Conservation (phyloP, 306 rosid species). For the Sechiopsis laciniata region DNA sequence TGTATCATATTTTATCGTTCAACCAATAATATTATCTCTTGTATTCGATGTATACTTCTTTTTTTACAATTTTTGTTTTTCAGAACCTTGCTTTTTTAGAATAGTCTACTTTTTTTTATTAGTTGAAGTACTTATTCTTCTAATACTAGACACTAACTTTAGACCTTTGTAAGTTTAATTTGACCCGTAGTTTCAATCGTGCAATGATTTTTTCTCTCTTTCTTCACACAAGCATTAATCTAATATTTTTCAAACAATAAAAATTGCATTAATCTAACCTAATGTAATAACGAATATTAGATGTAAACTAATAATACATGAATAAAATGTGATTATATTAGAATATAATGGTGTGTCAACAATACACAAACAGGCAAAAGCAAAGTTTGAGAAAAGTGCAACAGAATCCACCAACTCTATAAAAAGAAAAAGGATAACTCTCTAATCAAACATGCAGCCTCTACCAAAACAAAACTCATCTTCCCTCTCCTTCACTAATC, state of each 20-base stretch:
- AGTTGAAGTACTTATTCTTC: constrained; percentile 1
- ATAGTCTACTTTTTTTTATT: neutral
- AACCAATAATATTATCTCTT: no score
- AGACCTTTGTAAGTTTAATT: neutral
- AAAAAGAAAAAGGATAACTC: constrained; percentile 6
- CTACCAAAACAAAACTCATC: neutral
- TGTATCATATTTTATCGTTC: no score
- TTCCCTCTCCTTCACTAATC: neutral
- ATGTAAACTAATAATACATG: neutral
- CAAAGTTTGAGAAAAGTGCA: constrained; percentile 21
- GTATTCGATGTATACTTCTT: no score
- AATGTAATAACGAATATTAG: neutral
- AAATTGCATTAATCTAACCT: no score
- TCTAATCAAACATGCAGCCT: constrained; percentile 10
- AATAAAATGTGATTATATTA: neutral
- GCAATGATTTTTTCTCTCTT: neutral
- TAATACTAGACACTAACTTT: neutral
- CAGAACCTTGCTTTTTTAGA: neutral
- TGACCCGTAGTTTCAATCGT: neutral
- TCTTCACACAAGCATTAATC: neutral
- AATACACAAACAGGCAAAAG: neutral
- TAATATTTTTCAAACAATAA: no score
- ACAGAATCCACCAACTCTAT: constrained; percentile 21
- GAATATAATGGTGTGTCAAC: neutral
- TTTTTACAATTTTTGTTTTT: no score